These are phyloP conservation scores for Candida montana DNA, from an alignment of 805 yeast genomes.

Conservation along the genomic window DNA sequence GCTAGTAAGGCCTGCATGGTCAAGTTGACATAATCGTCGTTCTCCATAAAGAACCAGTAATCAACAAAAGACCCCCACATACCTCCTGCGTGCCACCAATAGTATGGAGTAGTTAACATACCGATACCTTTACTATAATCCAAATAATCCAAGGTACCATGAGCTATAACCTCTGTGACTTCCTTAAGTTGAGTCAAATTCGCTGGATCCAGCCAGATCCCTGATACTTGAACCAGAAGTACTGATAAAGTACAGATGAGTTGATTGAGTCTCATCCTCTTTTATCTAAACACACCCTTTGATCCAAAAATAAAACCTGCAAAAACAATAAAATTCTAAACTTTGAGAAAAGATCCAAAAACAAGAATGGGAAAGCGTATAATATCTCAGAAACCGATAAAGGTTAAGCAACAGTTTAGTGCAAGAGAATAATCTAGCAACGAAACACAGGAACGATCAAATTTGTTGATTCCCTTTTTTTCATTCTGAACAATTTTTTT, in stretches of 20 bases:
- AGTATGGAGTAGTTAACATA: constrained; percentile 67
- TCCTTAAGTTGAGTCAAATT: constrained; percentile 28
- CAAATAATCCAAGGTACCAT: constrained; percentile 65
- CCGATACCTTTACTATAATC: constrained; percentile 66
- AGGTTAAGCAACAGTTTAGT: too few species aligned
- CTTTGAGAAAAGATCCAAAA: too few species aligned
- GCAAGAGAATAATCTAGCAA: too few species aligned
- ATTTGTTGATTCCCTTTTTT: too few species aligned
- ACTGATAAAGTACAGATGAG: neutral
- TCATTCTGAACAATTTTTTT: too few species aligned
- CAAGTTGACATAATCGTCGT: constrained; percentile 53
- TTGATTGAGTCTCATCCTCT: constrained; percentile 2
- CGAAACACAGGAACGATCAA: too few species aligned
- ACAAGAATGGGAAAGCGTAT: too few species aligned
- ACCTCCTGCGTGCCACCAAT: constrained; percentile 93
- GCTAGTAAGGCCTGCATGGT: constrained; percentile 53
- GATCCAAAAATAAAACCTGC: neutral
- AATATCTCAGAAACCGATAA: too few species aligned
- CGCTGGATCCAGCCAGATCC: constrained; percentile 26
- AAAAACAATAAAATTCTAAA: too few species aligned
- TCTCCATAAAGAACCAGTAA: constrained; percentile 59
- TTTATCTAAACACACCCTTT: neutral
- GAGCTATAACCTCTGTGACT: constrained; percentile 52
- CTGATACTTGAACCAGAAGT: constrained; percentile 5
- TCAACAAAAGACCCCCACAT: constrained; percentile 58